Base-by-base conservation (phyloP, 352 stramenopile genomes). In the Phytophthora foliorum region DNA sequence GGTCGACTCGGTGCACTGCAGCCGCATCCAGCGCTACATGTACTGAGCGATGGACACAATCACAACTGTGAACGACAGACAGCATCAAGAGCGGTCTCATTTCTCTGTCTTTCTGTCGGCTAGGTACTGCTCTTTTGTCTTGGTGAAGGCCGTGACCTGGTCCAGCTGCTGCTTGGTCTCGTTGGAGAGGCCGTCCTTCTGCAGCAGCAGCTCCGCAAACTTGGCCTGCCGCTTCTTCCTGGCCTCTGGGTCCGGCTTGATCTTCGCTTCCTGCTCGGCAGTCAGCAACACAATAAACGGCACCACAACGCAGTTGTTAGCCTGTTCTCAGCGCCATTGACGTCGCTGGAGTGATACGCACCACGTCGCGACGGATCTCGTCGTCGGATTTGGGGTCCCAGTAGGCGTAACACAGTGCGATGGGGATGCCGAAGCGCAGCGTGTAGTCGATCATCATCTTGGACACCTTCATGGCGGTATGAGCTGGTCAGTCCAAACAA, bases 381-480 rank as follows among this genome's bases (percentile, higher is more conserved):
- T 94, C 89, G 56, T 95, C 78, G 2, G 82, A 78, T 22, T 86
- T 80, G 9, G 89, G 89, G 45, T 92, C 69, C 81, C 86, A 96
- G 63, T 82, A 92, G 51, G 78, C 83, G 59, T 84, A 81, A 42
- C 80, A 88, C 22, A 92, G 59, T 16, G 69, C 86, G 11, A 87
- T 92, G 50, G 87, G 81, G 41, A 94, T 76, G 32, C 82, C 81
- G 68, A 96, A 92, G 72, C 92, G 74, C 45, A 87, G 51, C 22
- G 60, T 71, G 67, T 94, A 96, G 67, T 96, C 86, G 49, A 95
- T 49, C 53, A 96, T 25, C 89, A 96, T 93, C 74, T 93, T 94
- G 56, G 75, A 61, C 60, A 96, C 78, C 74, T 94, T 94, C 82
- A 96, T 90, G n/a, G 24, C 17, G n/a, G n/a, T n/a, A n/a, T n/a